Evolutionary conservation across 192 early-diverging fungal genomes (phyloP).

Genomic region (Podila clonocystis): DNA sequence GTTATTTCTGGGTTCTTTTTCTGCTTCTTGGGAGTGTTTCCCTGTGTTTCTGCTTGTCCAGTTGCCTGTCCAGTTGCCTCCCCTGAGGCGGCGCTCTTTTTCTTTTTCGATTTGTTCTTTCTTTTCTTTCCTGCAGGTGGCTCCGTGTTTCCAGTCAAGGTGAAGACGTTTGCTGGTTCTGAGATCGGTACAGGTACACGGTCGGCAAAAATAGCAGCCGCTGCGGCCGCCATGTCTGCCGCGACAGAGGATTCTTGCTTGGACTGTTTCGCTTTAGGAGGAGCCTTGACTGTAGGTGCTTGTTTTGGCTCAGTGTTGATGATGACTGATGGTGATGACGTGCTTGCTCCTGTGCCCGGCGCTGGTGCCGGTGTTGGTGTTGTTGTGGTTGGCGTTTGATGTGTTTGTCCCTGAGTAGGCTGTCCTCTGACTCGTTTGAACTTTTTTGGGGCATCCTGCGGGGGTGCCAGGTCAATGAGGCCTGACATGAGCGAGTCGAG

Average conservation of each 20-base stretch:
- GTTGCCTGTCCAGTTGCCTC: not conserved
- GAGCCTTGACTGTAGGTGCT: too few relatives aligned
- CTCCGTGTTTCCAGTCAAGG: not conserved
- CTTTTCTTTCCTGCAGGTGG: not conserved
- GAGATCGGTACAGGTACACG: not conserved
- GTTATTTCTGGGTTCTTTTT: constrained; percentile 1
- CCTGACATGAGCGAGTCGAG: constrained; percentile 37
- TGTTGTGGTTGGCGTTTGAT: constrained; percentile 6
- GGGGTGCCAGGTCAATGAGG: not conserved
- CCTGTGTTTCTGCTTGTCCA: not conserved
- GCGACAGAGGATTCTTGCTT: not conserved
- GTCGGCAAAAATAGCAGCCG: constrained; percentile 1
- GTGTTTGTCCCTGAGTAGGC: not conserved
- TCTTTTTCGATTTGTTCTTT: not conserved
- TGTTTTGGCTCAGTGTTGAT: not conserved
- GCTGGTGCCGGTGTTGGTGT: not conserved
- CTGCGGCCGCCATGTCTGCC: constrained; percentile 17
- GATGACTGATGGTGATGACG: not conserved
- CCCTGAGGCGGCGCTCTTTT: not conserved
- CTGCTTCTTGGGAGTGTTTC: not conserved
- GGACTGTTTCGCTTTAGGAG: not conserved
- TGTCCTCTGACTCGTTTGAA: constrained; percentile 25
- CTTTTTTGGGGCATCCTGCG: constrained; percentile 19
- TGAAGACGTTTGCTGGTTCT: not conserved
- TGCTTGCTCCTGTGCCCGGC: not conserved